These are phyloP conservation scores for Exophiala oligosperma DNA, from an alignment of 2,329 filamentous ascomycete genomes.

Conservation along the genomic window DNA sequence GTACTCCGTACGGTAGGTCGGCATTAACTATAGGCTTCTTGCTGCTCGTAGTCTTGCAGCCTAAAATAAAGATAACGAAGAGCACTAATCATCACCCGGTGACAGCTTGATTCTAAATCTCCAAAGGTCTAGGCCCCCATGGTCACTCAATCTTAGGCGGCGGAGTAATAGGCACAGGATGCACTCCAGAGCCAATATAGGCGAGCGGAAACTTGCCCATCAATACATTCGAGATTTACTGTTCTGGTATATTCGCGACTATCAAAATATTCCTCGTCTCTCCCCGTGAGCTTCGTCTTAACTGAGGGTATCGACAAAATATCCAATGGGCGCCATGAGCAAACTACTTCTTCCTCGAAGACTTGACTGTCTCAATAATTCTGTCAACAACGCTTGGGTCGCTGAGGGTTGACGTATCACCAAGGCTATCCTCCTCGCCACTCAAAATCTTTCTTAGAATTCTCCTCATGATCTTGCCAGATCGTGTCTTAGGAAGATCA, in stretches of 20 bases:
- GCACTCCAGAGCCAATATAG: too few relatives aligned
- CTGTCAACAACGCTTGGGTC: conserved; percentile 86
- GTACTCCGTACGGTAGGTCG: too few relatives aligned
- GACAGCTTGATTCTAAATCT: too few relatives aligned
- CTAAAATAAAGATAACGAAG: too few relatives aligned
- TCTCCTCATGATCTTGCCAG: conserved; percentile 98
- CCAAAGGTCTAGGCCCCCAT: too few relatives aligned
- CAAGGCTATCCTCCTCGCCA: conserved; percentile 94
- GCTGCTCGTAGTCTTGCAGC: too few relatives aligned
- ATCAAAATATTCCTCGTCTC: not conserved
- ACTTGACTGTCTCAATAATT: conserved; percentile 80
- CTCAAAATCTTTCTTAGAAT: conserved; percentile 96
- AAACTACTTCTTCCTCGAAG: conserved; percentile 42
- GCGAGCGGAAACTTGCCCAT: not conserved
- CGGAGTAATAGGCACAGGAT: too few relatives aligned
- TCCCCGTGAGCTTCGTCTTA: not conserved
- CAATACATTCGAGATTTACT: not conserved
- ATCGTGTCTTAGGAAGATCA: conserved; percentile 94
- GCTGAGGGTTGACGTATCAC: conserved; percentile 85
- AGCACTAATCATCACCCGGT: too few relatives aligned
- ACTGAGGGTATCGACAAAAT: conserved; percentile 2
- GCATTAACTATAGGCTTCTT: too few relatives aligned
- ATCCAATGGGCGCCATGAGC: not conserved
- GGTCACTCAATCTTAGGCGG: too few relatives aligned
- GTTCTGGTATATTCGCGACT: not conserved